phyloP scores from a whole-genome alignment of 352 stramenopile species.

The Phytophthora sansomeana region DNA sequence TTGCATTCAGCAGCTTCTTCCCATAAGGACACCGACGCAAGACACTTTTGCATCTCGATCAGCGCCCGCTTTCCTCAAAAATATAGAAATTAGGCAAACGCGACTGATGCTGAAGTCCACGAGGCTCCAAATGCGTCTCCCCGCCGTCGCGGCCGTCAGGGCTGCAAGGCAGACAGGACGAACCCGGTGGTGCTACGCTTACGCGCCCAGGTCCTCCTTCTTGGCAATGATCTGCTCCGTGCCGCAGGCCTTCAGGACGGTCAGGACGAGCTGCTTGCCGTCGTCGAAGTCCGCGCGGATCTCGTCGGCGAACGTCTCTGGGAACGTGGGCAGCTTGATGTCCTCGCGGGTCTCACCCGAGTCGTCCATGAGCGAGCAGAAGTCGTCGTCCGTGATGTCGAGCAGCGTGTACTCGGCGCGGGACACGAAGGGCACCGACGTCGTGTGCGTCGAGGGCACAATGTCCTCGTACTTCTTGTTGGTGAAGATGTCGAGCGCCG shows the following conservation, averaged over 20 bases:
- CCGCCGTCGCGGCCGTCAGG: slow-evolving; percentile 3
- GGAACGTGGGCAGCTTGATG: slow-evolving; percentile 97
- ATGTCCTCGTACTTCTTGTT: slow-evolving; percentile 99
- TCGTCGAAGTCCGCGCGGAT: slow-evolving; percentile 97
- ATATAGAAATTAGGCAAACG: slow-evolving; percentile 59
- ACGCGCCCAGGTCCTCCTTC: slow-evolving; percentile 92
- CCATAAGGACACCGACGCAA: slow-evolving; percentile 26
- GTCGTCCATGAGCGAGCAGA: slow-evolving; percentile 99
- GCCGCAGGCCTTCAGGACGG: slow-evolving; percentile 97
- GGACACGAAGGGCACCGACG: slow-evolving; percentile 97
- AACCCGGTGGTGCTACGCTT: slow-evolving; percentile 38
- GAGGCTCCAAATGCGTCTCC: slow-evolving; percentile 36
- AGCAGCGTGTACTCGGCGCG: slow-evolving; percentile 98
- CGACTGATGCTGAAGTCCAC: slow-evolving; percentile 49
- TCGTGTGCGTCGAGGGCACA: slow-evolving; percentile 99
- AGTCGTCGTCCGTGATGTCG: slow-evolving; percentile 98
- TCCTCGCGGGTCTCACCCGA: slow-evolving; percentile 97
- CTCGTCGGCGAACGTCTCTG: slow-evolving; percentile 96
- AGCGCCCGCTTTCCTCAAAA: slow-evolving; percentile 44
- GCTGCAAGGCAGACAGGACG: slow-evolving; percentile 6
- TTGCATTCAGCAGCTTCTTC: slow-evolving; percentile 44
- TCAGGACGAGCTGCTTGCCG: slow-evolving; percentile 96
- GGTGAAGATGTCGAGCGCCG: slow-evolving; percentile 99
- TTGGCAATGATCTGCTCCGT: slow-evolving; percentile 98
- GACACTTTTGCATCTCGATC: slow-evolving; percentile 22